phyloP scores from a whole-genome alignment of 2,329 filamentous ascomycete genomes.

The Oidium heveae region DNA sequence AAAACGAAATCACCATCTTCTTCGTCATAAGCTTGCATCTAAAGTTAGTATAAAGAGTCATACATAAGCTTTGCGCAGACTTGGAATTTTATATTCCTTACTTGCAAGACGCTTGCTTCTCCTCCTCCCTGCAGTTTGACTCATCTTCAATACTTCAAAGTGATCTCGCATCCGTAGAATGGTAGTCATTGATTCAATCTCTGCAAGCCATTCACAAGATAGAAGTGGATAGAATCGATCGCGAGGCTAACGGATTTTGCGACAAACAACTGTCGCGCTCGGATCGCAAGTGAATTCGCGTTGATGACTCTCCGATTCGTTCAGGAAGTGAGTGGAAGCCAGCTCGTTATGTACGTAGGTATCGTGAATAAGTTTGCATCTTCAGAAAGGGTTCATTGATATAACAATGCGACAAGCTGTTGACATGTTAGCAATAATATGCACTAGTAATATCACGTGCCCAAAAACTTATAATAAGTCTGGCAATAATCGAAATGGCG shows the following conservation, averaged over 20 bases:
- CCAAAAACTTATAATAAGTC: too few relatives aligned
- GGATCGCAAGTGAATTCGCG: not conserved
- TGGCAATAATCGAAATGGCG: too few relatives aligned
- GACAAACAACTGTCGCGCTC: not conserved
- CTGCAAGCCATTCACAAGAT: slow-evolving; percentile 8
- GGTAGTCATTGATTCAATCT: slow-evolving; percentile 38
- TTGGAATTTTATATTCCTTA: slow-evolving; percentile 17
- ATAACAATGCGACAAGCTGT: too few relatives aligned
- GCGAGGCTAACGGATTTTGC: slow-evolving; percentile 2
- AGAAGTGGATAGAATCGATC: slow-evolving; percentile 4
- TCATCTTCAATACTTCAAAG: slow-evolving; percentile 45
- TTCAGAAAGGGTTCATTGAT: too few relatives aligned
- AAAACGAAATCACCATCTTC: slow-evolving; percentile 58
- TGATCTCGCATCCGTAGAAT: slow-evolving; percentile 36
- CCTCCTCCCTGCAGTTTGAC: slow-evolving; percentile 28
- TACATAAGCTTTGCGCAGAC: slow-evolving; percentile 1
- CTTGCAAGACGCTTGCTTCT: slow-evolving; percentile 36
- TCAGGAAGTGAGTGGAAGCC: too few relatives aligned
- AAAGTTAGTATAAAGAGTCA: not conserved
- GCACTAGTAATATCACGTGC: too few relatives aligned
- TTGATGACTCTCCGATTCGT: not conserved
- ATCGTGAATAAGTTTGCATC: too few relatives aligned
- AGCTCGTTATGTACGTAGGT: too few relatives aligned
- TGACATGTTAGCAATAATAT: too few relatives aligned
- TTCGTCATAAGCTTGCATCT: slow-evolving; percentile 34